A percentile compares a stretch with the other conserved stretches of the same genome.
phyloP scores from a whole-genome alignment of 2,329 filamentous ascomycete species.

The Emmonsiellopsis sp. region DNA sequence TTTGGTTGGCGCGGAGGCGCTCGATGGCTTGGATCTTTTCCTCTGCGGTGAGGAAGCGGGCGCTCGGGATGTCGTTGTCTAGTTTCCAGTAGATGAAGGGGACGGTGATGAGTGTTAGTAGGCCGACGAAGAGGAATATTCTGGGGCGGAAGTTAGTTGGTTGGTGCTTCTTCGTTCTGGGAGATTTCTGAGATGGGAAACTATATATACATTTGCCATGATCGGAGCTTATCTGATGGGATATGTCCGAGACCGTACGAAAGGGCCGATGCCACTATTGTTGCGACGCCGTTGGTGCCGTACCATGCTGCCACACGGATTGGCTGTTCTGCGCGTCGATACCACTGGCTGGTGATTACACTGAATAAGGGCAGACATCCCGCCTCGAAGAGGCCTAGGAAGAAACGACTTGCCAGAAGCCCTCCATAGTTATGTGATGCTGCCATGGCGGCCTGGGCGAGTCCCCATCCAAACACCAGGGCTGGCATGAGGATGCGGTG shows the following conservation, averaged over 20 bases:
- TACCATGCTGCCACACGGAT: conserved; percentile 60
- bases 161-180: conserved; percentile 1
- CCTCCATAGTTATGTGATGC: conserved; percentile 38
- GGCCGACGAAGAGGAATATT: conserved; percentile 54
- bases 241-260: conserved; percentile 53
- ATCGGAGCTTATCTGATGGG: conserved; percentile 30
- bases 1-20: conserved; percentile 42
- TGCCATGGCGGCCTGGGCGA: conserved; percentile 41
- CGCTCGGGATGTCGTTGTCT: conserved; percentile 48
- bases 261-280: conserved; percentile 47
- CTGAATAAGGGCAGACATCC: conserved; percentile 40
- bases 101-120: conserved; percentile 50
- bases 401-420: conserved; percentile 42
- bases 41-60: conserved; percentile 37
- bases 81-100: conserved; percentile 53
- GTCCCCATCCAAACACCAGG: conserved; percentile 41
- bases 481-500: conserved; percentile 50
- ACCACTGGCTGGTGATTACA: conserved; percentile 40
- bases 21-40: conserved; percentile 41
- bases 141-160: conserved; percentile 13
- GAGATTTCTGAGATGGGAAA: background rate
- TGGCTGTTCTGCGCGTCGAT: conserved; percentile 50
- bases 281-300: conserved; percentile 50
- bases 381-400: conserved; percentile 45
- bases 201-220: conserved; percentile 47